A percentile compares a stretch with the other conserved stretches of the same genome.
These are phyloP conservation scores for Vitis rotundifolia DNA, from an alignment of 164 flowering plant genomes.

Conservation along the genomic window DNA sequence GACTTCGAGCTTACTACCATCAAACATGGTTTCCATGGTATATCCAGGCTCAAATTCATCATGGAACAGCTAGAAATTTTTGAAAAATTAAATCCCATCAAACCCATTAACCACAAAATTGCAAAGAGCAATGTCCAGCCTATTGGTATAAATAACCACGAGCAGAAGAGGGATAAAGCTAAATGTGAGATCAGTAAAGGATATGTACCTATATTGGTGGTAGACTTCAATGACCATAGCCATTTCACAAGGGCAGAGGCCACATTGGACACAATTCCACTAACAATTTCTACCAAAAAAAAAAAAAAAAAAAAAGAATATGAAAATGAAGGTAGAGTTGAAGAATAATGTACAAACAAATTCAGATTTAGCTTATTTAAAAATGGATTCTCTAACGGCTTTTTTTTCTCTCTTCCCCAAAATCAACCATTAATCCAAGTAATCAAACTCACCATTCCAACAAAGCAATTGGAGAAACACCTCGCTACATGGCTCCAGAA, in stretches of 20 bases:
- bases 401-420: no score
- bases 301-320: neutral
- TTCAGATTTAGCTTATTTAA: no score
- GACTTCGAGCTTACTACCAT: conserved; percentile 65
- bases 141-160: neutral
- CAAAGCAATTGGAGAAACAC: no score
- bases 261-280: conserved; percentile 56
- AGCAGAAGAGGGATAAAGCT: neutral
- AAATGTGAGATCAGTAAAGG: conserved; percentile 9
- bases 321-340: neutral
- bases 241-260: conserved; percentile 55
- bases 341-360: no score
- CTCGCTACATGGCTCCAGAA: no score
- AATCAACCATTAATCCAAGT: no score
- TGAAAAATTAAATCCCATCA: conserved; percentile 20
- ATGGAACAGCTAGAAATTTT: conserved; percentile 48
- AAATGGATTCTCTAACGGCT: no score
- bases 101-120: conserved; percentile 10
- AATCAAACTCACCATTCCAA: no score
- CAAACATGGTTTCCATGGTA: conserved; percentile 64
- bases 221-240: conserved; percentile 57
- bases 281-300: conserved; percentile 43
- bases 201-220: conserved; percentile 36
- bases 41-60: conserved; percentile 74
- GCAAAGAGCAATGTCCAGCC: neutral